A percentile compares a stretch with the other conserved stretches of the same genome.
Conservation (phyloP, 73 alveolate genomes). For the Paramecium biaurelia region DNA sequence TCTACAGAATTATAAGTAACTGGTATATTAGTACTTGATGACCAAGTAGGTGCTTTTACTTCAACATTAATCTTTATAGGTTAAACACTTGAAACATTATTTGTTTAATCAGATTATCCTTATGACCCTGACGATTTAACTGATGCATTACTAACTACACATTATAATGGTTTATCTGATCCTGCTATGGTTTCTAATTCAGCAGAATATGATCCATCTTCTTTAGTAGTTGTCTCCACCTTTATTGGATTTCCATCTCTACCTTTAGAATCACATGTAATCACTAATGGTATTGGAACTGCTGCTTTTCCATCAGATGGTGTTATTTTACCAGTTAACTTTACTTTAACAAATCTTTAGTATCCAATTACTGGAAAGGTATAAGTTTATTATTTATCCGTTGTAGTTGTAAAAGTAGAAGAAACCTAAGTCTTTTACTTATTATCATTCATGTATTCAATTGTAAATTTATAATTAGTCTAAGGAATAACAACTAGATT, state of each 20-base stretch:
- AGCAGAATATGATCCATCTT: conserved; percentile 1
- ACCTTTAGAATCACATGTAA: conserved; percentile 8
- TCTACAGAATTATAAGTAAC: background rate
- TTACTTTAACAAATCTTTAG: background rate
- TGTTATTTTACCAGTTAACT: background rate
- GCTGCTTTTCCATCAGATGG: background rate
- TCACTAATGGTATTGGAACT: background rate
- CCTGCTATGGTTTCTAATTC: background rate
- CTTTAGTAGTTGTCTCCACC: background rate
- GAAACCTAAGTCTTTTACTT: background rate
- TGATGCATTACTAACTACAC: background rate
- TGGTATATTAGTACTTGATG: background rate
- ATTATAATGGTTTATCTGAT: conserved; percentile 8
- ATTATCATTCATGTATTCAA: background rate
- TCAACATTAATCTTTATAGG: background rate
- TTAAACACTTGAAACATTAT: background rate
- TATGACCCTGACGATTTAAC: background rate
- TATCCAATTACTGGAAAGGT: background rate
- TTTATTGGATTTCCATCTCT: conserved; percentile 33
- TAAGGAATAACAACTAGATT: background rate
- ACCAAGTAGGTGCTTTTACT: background rate
- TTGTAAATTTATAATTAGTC: background rate
- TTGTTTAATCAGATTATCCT: background rate
- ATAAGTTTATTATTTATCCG: background rate
- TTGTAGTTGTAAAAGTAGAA: background rate